phyloP scores from a whole-genome alignment of 2,329 filamentous ascomycete genomes.

The Cercospora sp. region DNA sequence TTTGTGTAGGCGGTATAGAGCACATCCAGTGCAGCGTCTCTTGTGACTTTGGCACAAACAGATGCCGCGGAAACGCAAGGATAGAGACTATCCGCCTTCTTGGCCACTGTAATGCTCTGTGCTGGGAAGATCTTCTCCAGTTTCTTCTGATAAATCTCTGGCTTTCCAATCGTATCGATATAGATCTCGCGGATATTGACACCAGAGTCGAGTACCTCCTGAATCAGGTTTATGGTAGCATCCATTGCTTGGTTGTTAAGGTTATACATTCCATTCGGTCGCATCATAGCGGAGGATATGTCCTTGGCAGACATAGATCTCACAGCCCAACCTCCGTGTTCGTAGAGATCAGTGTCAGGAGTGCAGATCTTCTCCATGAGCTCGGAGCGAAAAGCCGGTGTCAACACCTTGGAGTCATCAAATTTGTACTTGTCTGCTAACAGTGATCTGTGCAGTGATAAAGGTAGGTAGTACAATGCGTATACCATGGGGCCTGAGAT shows the following conservation, averaged over 20 bases:
- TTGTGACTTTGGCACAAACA: constrained; percentile 93
- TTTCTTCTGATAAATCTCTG: constrained; percentile 78
- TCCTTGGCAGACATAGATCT: constrained; percentile 78
- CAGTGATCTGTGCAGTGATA: constrained; percentile 67
- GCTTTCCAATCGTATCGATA: constrained; percentile 89
- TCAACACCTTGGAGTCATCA: constrained; percentile 93
- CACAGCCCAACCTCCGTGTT: constrained; percentile 80
- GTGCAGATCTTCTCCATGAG: constrained; percentile 75
- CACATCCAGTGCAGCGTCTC: constrained; percentile 83
- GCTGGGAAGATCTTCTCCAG: constrained; percentile 83
- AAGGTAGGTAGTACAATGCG: constrained; percentile 68
- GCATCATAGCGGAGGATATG: constrained; percentile 77
- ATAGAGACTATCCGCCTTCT: constrained; percentile 88
- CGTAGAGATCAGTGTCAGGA: constrained; percentile 56
- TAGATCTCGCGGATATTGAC: constrained; percentile 88
- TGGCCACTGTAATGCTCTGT: constrained; percentile 52
- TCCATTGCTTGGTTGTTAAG: constrained; percentile 96
- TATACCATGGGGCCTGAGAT: constrained; percentile 64
- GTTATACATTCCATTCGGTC: constrained; percentile 68
- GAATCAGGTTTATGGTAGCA: constrained; percentile 80
- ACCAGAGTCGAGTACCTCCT: constrained; percentile 70
- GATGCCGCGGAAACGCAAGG: constrained; percentile 91
- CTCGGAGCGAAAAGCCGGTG: constrained; percentile 70
- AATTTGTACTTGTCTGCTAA: constrained; percentile 81
- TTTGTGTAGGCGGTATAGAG: constrained; percentile 61